Evolutionary conservation across 2,329 filamentous ascomycete species (phyloP).

Genomic region (Colletotrichum sp.): DNA sequence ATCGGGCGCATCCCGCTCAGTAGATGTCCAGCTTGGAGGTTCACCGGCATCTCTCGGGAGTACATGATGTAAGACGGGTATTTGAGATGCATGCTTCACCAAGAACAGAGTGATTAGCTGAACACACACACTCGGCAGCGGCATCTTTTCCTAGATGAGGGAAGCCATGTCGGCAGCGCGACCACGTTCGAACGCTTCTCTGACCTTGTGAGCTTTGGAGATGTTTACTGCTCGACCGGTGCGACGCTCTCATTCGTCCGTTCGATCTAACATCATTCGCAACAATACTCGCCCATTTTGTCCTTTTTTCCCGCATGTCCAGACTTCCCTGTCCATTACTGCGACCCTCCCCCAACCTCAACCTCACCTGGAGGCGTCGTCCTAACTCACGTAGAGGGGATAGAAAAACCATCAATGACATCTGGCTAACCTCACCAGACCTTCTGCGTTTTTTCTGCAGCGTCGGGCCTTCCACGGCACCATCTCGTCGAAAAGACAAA

Average conservation of each 20-base stretch:
- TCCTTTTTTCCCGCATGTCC: not conserved
- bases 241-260: not conserved
- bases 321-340: not conserved
- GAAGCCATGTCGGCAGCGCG: conserved; percentile 3
- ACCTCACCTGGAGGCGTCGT: not conserved
- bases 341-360: not conserved
- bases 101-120: not conserved
- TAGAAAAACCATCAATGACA: not conserved
- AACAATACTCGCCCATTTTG: conserved; percentile 7
- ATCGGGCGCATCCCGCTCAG: not conserved
- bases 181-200: conserved; percentile 1
- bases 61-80: not conserved
- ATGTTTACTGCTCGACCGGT: not conserved
- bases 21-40: not conserved
- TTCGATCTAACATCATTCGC: not conserved
- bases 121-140: not conserved
- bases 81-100: not conserved
- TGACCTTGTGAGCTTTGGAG: not conserved
- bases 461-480: conserved; percentile 18
- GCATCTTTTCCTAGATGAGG: not conserved
- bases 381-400: not conserved
- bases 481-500: conserved; percentile 1
- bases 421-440: not conserved
- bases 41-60: not conserved
- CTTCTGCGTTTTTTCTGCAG: not conserved